Conservation (phyloP, 177 flowering plant species). For the Tripterygium wilfordii region DNA sequence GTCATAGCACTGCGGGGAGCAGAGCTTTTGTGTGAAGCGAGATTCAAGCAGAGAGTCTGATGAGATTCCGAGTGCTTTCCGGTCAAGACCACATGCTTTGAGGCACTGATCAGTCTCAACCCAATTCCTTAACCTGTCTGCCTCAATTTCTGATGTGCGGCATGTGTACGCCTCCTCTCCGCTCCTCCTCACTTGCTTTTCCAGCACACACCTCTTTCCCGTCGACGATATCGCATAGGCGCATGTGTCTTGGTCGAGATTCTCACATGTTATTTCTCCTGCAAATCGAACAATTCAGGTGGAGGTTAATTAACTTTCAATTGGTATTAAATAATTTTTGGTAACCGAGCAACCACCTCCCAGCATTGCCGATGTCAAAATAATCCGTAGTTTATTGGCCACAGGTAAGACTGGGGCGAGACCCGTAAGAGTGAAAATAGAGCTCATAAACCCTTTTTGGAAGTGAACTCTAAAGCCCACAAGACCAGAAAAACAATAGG, state of each 20-base stretch:
- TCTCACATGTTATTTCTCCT: slow-evolving; percentile 27
- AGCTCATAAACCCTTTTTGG: no score
- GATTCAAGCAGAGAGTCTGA: slow-evolving; percentile 43
- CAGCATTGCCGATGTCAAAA: no score
- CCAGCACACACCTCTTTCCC: slow-evolving; percentile 40
- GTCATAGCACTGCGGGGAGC: slow-evolving; percentile 41
- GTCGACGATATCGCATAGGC: slow-evolving; percentile 41
- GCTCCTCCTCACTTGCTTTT: slow-evolving; percentile 28
- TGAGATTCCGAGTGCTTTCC: slow-evolving; percentile 37
- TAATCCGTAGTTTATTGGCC: no score
- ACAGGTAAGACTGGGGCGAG: no score
- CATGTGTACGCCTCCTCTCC: slow-evolving; percentile 32
- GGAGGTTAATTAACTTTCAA: neutral
- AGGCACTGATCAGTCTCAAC: slow-evolving; percentile 42
- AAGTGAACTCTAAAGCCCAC: no score
- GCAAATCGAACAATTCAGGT: neutral
- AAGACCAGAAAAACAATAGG: no score
- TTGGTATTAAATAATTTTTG: no score
- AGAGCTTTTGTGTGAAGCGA: slow-evolving; percentile 29
- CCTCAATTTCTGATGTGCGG: slow-evolving; percentile 36
- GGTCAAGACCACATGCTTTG: slow-evolving; percentile 34
- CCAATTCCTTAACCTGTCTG: slow-evolving; percentile 23
- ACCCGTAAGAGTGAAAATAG: no score
- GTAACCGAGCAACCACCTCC: no score
- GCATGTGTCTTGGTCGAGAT: slow-evolving; percentile 24